Evolutionary conservation across 192 early-diverging fungal species (phyloP), one percentile per base, ranked within the genome.

Genomic region (Spizellomyces sp.): DNA sequence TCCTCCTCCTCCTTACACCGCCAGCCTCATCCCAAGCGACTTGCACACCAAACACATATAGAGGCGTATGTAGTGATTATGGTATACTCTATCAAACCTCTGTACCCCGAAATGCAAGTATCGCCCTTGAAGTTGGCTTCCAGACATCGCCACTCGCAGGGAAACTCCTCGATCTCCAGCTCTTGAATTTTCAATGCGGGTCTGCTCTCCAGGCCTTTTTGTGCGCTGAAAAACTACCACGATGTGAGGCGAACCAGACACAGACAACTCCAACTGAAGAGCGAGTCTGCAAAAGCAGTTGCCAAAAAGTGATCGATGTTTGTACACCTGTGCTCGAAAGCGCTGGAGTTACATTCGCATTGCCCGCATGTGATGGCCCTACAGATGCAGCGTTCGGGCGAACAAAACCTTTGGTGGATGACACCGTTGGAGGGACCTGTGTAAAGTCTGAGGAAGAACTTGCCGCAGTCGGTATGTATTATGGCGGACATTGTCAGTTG

Each of bases 211-310:
- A 70, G 48, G 21, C 14, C 6, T 55, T 70, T 3, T 9, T 61
- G 12, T 70, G 69, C 45, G 41, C 69, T 44, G 45, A 70, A 48
- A 14, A 9, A 7, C 50, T 47, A 27, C 69, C 69, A 1, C 19
- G 36, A 46, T 70, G 69, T 48, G 46, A 41, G n/a, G 41, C 6
- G 14, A 47, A 15, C 15, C 10, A 12, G 4, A 48, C 17, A 5
- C 42, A 21, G 15, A 22, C 22, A 12, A 69, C 67, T 1, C 8
- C 46, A 21, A 21, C 9, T 10, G 64, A 66, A 48, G 41, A 58
- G 42, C 9, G 55, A 21, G 57, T 57, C 8, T 70, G 69, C 44
- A 60, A 60, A 48, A 62, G 58, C 22, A 70, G 69, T 55, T 70
- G 69, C 48, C 15, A 15, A 19, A 42, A 14, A 10, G 58, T 45